Evolutionary conservation across 495 filamentous ascomycete genomes (phyloP).

Genomic region (Trichoderma gamsii): DNA sequence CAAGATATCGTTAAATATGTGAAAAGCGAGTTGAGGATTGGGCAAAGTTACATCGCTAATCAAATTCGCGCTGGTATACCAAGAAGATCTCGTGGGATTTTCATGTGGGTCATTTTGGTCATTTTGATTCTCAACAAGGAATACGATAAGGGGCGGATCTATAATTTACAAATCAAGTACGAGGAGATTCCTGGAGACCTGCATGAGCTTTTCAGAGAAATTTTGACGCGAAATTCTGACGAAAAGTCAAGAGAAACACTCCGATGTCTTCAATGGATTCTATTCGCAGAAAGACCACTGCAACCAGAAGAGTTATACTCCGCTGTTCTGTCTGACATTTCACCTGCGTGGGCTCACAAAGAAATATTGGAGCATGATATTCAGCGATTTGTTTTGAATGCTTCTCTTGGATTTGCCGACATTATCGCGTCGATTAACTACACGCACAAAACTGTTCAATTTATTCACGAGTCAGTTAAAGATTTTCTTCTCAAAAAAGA

Average conservation of each 20-base stretch:
- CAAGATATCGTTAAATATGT: constrained; percentile 17
- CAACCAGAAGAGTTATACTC: constrained; percentile 29
- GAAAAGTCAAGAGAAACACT: constrained; percentile 19
- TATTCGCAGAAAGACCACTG: constrained; percentile 29
- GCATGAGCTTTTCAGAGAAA: constrained; percentile 31
- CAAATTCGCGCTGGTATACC: constrained; percentile 24
- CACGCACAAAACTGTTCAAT: constrained; percentile 36
- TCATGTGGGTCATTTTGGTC: constrained; percentile 38
- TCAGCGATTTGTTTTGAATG: constrained; percentile 29
- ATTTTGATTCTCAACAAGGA: constrained; percentile 35
- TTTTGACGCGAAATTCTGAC: constrained; percentile 27
- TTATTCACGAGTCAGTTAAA: constrained; percentile 46
- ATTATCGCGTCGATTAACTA: constrained; percentile 23
- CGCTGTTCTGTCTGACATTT: constrained; percentile 23
- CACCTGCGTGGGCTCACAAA: not conserved
- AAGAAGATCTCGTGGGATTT: constrained; percentile 33
- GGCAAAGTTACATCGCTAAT: constrained; percentile 12
- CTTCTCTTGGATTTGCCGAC: constrained; percentile 28
- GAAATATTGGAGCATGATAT: not conserved
- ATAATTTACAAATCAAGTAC: constrained; percentile 23
- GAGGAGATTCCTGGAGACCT: constrained; percentile 30
- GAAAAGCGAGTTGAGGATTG: constrained; percentile 8
- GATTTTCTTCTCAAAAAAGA: constrained; percentile 39
- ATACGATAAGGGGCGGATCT: constrained; percentile 24
- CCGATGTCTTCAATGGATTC: constrained; percentile 35